A percentile compares a stretch with the other conserved stretches of the same genome.
Evolutionary conservation across 805 yeast genomes (phyloP).

Genomic region (Myxozyma kluyveri): DNA sequence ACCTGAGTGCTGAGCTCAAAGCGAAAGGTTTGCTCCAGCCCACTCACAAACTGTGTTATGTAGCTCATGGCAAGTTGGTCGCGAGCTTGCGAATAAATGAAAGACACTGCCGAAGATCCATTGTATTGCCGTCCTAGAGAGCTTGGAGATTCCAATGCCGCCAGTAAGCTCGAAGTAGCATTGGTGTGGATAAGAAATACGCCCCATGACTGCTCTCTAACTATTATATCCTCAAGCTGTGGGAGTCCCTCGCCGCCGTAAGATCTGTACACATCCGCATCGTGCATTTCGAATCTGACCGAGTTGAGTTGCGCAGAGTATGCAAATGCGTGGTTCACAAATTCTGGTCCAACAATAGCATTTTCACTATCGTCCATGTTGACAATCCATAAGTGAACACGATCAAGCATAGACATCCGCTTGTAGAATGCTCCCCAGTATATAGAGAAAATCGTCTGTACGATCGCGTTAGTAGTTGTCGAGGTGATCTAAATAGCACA

Average conservation of each 20-base stretch:
- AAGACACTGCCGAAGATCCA: conserved; percentile 39
- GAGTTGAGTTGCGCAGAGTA: conserved; percentile 36
- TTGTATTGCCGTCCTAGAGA: conserved; percentile 33
- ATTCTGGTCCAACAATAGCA: conserved; percentile 39
- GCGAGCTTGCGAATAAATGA: conserved; percentile 61
- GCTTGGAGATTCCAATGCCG: conserved; percentile 43
- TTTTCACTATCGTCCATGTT: conserved; percentile 41
- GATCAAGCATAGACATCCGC: conserved; percentile 36
- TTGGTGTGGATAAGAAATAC: conserved; percentile 53
- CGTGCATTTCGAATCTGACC: conserved; percentile 4
- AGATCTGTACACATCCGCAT: conserved; percentile 39
- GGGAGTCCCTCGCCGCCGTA: conserved; percentile 26
- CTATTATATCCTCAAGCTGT: conserved; percentile 45
- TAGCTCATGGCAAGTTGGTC: conserved; percentile 54
- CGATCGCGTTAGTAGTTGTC: too few relatives aligned
- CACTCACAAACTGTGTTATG: conserved; percentile 46
- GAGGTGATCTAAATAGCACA: not conserved
- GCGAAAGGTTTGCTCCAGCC: conserved; percentile 40
- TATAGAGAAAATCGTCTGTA: conserved; percentile 41
- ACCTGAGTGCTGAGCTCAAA: conserved; percentile 29
- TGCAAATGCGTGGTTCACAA: conserved; percentile 27
- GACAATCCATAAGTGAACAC: conserved; percentile 39
- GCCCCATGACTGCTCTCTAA: conserved; percentile 58
- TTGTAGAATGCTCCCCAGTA: conserved; percentile 51
- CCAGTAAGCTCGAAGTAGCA: conserved; percentile 44